These are phyloP conservation scores for Solanum pinnatisectum DNA, from an alignment of 257 asterid species.

Conservation along the genomic window DNA sequence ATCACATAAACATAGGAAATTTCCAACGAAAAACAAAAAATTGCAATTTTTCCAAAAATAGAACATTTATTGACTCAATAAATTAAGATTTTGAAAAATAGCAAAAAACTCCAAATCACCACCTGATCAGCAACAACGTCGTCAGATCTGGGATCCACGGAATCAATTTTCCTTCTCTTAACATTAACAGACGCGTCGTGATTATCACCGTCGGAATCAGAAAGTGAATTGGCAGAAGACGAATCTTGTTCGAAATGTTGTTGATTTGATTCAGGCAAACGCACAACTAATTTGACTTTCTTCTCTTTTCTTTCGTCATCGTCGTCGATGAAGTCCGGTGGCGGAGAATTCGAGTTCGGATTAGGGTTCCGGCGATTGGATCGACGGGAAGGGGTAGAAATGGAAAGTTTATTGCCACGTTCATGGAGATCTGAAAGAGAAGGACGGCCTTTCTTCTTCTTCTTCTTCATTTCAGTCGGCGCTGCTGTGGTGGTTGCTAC, in stretches of 20 bases:
- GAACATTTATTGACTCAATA: conserved; percentile 1
- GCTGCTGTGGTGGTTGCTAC: conserved; percentile 24
- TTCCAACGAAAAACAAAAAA: not conserved
- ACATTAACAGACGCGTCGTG: conserved; percentile 22
- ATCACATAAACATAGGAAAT: not conserved
- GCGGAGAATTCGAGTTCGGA: conserved; percentile 8
- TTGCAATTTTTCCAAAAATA: conserved; percentile 23
- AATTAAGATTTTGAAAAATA: not conserved
- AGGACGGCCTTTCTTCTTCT: conserved; percentile 91
- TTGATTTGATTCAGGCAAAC: conserved; percentile 50
- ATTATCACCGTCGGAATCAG: conserved; percentile 43
- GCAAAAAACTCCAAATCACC: not conserved
- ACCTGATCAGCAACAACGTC: conserved; percentile 51
- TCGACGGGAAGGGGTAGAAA: conserved; percentile 29
- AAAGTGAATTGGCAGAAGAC: conserved; percentile 26
- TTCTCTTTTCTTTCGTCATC: conserved; percentile 87
- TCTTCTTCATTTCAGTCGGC: conserved; percentile 42
- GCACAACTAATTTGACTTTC: conserved; percentile 85
- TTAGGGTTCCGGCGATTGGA: conserved; percentile 55
- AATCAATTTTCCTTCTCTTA: conserved; percentile 45
- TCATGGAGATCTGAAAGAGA: conserved; percentile 27
- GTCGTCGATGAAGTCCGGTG: conserved; percentile 34
- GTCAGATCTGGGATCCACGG: conserved; percentile 49
- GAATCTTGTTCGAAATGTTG: conserved; percentile 1
- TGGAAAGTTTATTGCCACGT: conserved; percentile 10